These are phyloP conservation scores for Anastatica hierochuntica DNA, from an alignment of 345 rosid species.

Conservation along the genomic window DNA sequence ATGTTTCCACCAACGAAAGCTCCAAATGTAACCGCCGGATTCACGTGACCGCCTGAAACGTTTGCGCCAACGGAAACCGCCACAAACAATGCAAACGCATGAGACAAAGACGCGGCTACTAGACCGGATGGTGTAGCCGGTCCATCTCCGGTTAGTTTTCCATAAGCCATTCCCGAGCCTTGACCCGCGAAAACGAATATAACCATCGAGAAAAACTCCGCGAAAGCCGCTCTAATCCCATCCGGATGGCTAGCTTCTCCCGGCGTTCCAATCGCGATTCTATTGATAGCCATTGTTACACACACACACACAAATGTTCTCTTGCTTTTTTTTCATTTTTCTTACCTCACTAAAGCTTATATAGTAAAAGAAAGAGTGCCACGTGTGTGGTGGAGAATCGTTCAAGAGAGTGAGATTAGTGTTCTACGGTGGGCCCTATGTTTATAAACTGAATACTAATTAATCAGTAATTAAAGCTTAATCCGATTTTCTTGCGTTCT, in stretches of 20 bases:
- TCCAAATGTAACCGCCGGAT: constrained; percentile 84
- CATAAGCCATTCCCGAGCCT: constrained; percentile 87
- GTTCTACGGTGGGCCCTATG: constrained; percentile 17
- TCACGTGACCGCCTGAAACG: constrained; percentile 86
- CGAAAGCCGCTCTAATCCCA: constrained; percentile 52
- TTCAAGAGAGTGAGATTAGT: constrained; percentile 21
- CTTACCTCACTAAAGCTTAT: neutral
- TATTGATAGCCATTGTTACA: constrained; percentile 51
- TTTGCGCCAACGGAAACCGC: constrained; percentile 69
- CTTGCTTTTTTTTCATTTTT: too few relatives aligned
- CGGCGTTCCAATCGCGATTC: constrained; percentile 47
- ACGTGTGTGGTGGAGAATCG: constrained; percentile 23
- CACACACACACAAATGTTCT: too few relatives aligned
- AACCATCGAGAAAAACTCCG: constrained; percentile 66
- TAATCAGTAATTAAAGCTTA: constrained; percentile 3
- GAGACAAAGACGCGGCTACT: constrained; percentile 59
- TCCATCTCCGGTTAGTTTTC: constrained; percentile 47
- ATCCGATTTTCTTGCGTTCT: constrained; percentile 17
- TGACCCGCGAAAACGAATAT: constrained; percentile 82
- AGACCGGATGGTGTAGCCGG: constrained; percentile 58
- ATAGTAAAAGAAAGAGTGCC: constrained; percentile 16
- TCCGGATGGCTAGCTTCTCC: constrained; percentile 64
- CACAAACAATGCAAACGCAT: constrained; percentile 64
- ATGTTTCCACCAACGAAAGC: constrained; percentile 73
- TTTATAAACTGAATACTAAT: neutral